These are phyloP conservation scores for Backusella macrospora DNA, from an alignment of 192 early-diverging fungal genomes.

Conservation along the genomic window DNA sequence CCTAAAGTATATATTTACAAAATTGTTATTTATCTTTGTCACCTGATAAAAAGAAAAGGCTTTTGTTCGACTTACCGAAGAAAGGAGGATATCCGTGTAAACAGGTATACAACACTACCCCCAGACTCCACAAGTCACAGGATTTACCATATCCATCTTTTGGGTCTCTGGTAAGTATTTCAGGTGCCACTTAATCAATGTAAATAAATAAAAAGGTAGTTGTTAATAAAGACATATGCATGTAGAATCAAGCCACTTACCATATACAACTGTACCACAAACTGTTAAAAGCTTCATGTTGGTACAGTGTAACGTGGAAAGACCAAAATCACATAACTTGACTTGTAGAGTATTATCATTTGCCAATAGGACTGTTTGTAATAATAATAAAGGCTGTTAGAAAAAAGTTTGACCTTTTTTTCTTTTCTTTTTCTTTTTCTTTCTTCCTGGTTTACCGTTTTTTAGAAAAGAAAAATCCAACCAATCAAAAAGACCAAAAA, in stretches of 20 bases:
- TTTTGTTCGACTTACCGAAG: background rate
- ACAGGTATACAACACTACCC: slow-evolving; percentile 93
- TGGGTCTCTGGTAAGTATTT: background rate
- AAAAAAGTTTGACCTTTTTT: background rate
- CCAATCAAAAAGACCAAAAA: background rate
- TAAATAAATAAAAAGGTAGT: background rate
- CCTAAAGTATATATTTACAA: background rate
- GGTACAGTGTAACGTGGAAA: slow-evolving; percentile 62
- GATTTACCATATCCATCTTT: slow-evolving; percentile 10
- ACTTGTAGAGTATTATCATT: slow-evolving; percentile 55
- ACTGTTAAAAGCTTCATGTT: slow-evolving; percentile 43
- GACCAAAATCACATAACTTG: slow-evolving; percentile 94
- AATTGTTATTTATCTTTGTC: background rate
- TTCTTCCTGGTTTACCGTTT: background rate
- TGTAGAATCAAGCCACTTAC: slow-evolving; percentile 24
- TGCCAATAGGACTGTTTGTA: slow-evolving; percentile 45
- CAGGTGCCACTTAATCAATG: slow-evolving; percentile 13
- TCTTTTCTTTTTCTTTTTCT: background rate
- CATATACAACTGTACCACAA: slow-evolving; percentile 88
- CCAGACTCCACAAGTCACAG: slow-evolving; percentile 90
- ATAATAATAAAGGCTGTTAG: background rate
- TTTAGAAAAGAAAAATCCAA: too few relatives aligned
- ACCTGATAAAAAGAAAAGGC: background rate
- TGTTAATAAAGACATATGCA: background rate
- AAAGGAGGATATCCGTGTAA: slow-evolving; percentile 92